A percentile compares a stretch with the other conserved stretches of the same genome.
Conservation (phyloP, 164 flowering plant genomes). For the Amborella trichopoda region DNA sequence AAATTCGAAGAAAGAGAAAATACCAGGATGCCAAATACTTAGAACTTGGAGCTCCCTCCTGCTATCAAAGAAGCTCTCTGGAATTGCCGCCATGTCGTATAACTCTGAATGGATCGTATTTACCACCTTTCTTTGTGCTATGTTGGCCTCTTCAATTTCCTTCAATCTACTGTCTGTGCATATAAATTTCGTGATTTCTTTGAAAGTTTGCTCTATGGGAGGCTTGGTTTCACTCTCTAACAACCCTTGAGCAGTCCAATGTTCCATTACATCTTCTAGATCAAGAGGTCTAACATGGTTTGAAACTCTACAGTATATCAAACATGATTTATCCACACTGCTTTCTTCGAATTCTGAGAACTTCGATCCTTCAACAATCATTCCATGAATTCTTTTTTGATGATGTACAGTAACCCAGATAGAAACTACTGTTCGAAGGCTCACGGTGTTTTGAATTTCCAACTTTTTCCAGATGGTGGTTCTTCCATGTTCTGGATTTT, state of each 20-base stretch:
- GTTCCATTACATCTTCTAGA: not conserved
- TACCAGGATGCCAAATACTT: constrained; percentile 1
- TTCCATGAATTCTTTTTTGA: not conserved
- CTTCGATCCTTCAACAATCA: not conserved
- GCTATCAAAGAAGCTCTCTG: not conserved
- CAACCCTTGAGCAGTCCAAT: not conserved
- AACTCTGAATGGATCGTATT: no score
- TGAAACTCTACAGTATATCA: not conserved
- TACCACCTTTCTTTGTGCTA: not conserved
- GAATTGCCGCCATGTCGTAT: no score
- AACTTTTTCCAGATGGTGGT: not conserved
- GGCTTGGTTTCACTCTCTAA: no score
- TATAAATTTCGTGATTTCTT: not conserved
- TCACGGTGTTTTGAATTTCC: not conserved
- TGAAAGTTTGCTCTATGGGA: not conserved
- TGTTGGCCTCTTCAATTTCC: not conserved
- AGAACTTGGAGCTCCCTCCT: not conserved
- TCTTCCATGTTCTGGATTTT: not conserved
- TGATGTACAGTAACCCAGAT: not conserved
- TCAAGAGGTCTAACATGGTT: not conserved
- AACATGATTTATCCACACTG: not conserved
- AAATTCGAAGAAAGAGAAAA: no score
- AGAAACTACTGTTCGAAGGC: not conserved
- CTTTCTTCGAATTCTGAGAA: no score
- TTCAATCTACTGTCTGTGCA: not conserved